Percentiles rank a stretch among this genome's conserved stretches.
Conservation (phyloP, 768 basidiomycete species). For the Gloeophyllum trabeum region DNA sequence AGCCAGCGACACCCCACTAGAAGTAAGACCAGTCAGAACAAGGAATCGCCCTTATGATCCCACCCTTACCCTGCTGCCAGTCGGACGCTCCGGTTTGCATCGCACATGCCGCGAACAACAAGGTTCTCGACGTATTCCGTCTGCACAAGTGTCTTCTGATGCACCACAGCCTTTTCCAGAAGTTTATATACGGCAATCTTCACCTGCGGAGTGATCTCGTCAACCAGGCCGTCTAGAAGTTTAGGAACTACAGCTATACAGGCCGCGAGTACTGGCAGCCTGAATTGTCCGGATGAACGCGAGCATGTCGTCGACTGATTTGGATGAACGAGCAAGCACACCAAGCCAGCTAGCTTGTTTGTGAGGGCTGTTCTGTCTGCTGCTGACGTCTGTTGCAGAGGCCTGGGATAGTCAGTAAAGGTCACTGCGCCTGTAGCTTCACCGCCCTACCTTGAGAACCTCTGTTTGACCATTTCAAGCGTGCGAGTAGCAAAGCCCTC, state of each 20-base stretch:
- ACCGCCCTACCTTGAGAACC: constrained; percentile 32
- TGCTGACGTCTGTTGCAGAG: constrained; percentile 20
- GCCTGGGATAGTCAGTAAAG: constrained; percentile 16
- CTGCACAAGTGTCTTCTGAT: neutral
- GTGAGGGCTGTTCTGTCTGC: constrained; percentile 22
- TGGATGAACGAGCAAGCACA: constrained; percentile 12
- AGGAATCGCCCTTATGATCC: neutral
- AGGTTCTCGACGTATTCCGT: constrained; percentile 24
- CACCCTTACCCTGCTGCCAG: constrained; percentile 54
- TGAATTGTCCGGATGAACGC: constrained; percentile 7
- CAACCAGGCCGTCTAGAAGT: neutral
- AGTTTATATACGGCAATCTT: neutral
- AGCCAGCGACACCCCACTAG: constrained; percentile 36
- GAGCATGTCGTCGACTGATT: no score
- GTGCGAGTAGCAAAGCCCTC: constrained; percentile 29
- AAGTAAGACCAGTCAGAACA: constrained; percentile 1
- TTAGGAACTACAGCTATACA: neutral
- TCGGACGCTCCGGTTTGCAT: constrained; percentile 47
- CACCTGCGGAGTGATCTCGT: neutral
- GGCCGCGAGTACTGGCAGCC: neutral
- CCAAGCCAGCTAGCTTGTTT: constrained; percentile 7
- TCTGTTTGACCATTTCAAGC: constrained; percentile 30
- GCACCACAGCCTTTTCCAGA: neutral
- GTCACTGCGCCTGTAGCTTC: neutral
- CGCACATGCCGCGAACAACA: constrained; percentile 35